Base-by-base conservation (phyloP, 257 asterid genomes). In the Leptodermis oblonga region DNA sequence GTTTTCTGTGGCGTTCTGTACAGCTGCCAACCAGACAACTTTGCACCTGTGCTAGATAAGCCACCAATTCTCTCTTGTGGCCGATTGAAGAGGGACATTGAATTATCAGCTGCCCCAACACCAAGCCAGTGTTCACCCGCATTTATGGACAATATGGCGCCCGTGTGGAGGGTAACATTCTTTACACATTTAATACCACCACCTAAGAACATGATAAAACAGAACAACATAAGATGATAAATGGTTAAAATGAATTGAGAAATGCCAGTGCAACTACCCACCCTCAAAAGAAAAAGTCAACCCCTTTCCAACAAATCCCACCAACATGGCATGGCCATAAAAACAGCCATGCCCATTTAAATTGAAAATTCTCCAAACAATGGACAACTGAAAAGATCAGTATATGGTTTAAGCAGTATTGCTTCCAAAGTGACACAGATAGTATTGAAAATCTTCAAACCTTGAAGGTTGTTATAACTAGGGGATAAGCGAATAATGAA, bases 51-150 rank as follows among this genome's bases (percentile, higher is more conserved):
- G 72, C 79, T 75, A 66, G 98, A 77, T 74, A 88, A 68, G 56
- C 92, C 92, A 71, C 93, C 96, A 43, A 84, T 84, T 75, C 99
- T 88, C 70, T 93, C 99, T 77, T 90, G 96, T 75, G 97, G 97
- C 48, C 99, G 93, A 71, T 93, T 90, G 81, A 88, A 93, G 65
- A 93, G 95, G 71, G 99, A 90, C 99, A 93, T 90, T 37, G 99
- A 88, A 71, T 88, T 93, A 82, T 93, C 99, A n/a, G 96, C 92
- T 74, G 99, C 99, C 37, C 96, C 99, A 10, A 93, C 74, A 75
- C 96, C 99, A 60, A 93, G 78, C 99, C 99, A 93, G 79, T 93
- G 89, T 69, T 93, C 99, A 60, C 95, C 88, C 18, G 95, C 96
- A 76, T 85, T 87, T 79, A 93, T 80, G 69, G 99, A 93, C 84